These are phyloP conservation scores for Pestalotiopsis sp. DNA, from an alignment of 2,329 filamentous ascomycete genomes.

Conservation along the genomic window DNA sequence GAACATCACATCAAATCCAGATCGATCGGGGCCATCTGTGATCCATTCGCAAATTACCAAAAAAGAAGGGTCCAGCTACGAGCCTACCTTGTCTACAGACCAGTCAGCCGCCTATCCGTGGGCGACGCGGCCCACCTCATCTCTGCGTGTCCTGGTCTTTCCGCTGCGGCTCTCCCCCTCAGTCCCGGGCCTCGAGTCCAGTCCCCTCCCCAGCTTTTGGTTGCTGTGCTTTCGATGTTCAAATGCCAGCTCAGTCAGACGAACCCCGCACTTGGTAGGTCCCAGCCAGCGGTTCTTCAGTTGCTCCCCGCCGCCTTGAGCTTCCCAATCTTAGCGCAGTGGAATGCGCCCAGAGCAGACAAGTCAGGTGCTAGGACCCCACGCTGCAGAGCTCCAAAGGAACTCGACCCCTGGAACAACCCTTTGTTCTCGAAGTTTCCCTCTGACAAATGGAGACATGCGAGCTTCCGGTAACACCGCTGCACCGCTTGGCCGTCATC, in stretches of 20 bases:
- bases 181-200: neutral
- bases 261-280: neutral
- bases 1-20: neutral
- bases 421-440: constrained; percentile 10
- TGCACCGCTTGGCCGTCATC: neutral
- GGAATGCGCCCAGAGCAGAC: neutral
- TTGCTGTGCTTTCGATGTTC: too few relatives aligned
- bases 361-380: neutral
- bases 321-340: neutral
- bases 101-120: neutral
- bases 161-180: neutral
- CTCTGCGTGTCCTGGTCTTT: neutral
- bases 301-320: neutral
- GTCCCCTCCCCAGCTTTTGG: neutral
- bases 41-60: neutral
- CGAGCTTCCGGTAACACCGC: neutral
- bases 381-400: neutral
- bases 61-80: neutral
- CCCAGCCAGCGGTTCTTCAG: neutral
- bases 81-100: neutral
- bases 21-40: neutral
- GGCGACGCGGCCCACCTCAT: neutral
- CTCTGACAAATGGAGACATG: constrained; percentile 3
- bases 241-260: neutral
- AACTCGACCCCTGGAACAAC: neutral